A percentile compares a stretch with the other conserved stretches of the same genome.
These are phyloP conservation scores for Paecilomyces sp. DNA, from an alignment of 2,329 filamentous ascomycete species.

Conservation along the genomic window DNA sequence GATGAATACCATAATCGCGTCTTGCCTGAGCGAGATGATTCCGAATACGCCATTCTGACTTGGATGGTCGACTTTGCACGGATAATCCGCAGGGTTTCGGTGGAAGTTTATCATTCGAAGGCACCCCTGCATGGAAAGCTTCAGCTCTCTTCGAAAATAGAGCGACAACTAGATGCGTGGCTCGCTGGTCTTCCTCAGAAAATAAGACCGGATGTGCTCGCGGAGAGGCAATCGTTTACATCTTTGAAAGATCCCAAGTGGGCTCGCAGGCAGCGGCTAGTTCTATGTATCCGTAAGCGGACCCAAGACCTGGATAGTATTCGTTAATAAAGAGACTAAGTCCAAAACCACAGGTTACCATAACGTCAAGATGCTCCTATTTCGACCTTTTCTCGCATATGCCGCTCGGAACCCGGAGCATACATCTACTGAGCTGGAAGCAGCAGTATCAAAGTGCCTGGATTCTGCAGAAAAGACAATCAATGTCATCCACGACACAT, in stretches of 20 bases:
- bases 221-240: conserved; percentile 14
- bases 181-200: conserved; percentile 23
- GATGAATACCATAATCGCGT: conserved; percentile 43
- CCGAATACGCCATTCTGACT: conserved; percentile 32
- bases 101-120: conserved; percentile 33
- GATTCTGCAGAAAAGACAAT: conserved; percentile 33
- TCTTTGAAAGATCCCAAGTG: conserved; percentile 29
- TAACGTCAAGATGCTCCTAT: conserved; percentile 35
- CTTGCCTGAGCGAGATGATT: conserved; percentile 27
- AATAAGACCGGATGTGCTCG: conserved; percentile 22
- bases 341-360: conserved; percentile 23
- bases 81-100: conserved; percentile 32
- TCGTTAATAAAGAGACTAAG: neutral
- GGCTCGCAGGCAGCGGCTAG: conserved; percentile 30
- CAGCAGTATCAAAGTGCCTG: conserved; percentile 29
- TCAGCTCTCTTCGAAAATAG: conserved; percentile 26
- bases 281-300: conserved; percentile 31
- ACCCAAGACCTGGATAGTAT: neutral
- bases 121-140: conserved; percentile 29
- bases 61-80: conserved; percentile 35
- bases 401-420: conserved; percentile 21
- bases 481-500: conserved; percentile 34
- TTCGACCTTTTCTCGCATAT: conserved; percentile 27
- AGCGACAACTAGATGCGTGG: conserved; percentile 30
- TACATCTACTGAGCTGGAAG: conserved; percentile 18